These are phyloP conservation scores for Isatis lusitanica DNA, from an alignment of 441 rosid species.

Conservation along the genomic window DNA sequence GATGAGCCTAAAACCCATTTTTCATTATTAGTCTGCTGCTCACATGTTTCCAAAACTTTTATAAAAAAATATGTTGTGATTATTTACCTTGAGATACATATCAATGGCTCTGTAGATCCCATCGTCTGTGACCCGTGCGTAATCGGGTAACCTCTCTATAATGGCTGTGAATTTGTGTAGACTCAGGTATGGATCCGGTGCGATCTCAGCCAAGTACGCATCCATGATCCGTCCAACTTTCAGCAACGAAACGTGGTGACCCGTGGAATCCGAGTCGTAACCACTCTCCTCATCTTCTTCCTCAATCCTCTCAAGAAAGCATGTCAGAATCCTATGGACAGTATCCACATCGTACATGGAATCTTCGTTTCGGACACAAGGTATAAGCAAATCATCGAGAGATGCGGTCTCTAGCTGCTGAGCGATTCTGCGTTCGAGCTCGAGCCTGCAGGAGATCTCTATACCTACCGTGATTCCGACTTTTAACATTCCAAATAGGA, in stretches of 20 bases:
- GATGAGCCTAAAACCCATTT: conserved; percentile 58
- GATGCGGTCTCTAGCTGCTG: conserved; percentile 58
- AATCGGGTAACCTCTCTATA: conserved; percentile 72
- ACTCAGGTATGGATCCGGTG: conserved; percentile 77
- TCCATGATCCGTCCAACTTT: conserved; percentile 84
- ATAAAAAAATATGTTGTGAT: background rate
- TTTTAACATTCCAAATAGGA: conserved; percentile 79
- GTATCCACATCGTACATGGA: conserved; percentile 78
- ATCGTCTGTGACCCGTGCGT: conserved; percentile 77
- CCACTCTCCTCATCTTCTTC: conserved; percentile 65
- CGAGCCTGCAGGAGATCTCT: conserved; percentile 53
- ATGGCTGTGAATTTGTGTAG: conserved; percentile 66
- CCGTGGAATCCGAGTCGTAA: conserved; percentile 61
- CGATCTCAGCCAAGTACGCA: conserved; percentile 82
- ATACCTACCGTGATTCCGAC: conserved; percentile 59
- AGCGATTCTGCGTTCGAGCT: conserved; percentile 70
- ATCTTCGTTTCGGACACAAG: conserved; percentile 62
- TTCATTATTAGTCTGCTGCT: conserved; percentile 4
- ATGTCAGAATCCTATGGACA: conserved; percentile 63
- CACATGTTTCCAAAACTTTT: background rate
- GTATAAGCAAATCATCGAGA: conserved; percentile 84
- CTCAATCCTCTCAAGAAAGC: conserved; percentile 62
- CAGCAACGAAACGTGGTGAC: conserved; percentile 55
- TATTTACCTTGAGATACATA: conserved; percentile 72
- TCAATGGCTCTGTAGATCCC: conserved; percentile 84